phyloP scores from a whole-genome alignment of 345 rosid species.

The Noccaea bulbosa region DNA sequence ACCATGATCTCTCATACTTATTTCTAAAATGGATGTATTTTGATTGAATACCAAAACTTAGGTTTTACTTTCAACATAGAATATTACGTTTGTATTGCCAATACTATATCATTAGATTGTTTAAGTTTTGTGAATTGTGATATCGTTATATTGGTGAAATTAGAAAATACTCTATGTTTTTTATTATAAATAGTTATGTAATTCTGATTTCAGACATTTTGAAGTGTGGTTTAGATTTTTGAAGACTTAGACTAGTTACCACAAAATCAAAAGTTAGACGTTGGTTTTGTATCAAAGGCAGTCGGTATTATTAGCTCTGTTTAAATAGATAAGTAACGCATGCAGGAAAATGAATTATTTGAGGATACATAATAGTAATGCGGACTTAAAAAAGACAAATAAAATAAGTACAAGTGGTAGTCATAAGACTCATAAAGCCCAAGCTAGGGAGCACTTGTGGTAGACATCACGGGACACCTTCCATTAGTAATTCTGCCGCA shows the following conservation, averaged over 20 bases:
- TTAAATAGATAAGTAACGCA: constrained; percentile 32
- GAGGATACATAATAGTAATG: constrained; percentile 23
- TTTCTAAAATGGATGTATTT: neutral
- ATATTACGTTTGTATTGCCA: neutral
- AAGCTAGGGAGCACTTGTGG: constrained; percentile 18
- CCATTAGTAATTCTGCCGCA: constrained; percentile 38
- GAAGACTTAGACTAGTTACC: constrained; percentile 5
- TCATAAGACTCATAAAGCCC: constrained; percentile 26
- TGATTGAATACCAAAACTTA: neutral
- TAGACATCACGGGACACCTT: constrained; percentile 39
- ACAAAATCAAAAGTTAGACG: neutral
- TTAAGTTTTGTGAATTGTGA: neutral
- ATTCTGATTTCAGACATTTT: too few relatives aligned
- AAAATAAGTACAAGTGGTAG: constrained; percentile 22
- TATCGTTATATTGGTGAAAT: neutral
- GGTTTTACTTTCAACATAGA: neutral
- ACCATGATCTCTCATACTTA: too few relatives aligned
- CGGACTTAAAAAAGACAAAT: neutral
- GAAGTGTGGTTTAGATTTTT: neutral
- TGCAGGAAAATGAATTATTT: constrained; percentile 24
- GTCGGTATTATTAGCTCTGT: constrained; percentile 5
- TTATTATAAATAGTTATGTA: neutral
- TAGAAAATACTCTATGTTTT: neutral
- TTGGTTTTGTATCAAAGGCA: neutral
- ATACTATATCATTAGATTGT: neutral